Evolutionary conservation across 768 basidiomycete genomes (phyloP).

Genomic region (Termitomyces sp.): DNA sequence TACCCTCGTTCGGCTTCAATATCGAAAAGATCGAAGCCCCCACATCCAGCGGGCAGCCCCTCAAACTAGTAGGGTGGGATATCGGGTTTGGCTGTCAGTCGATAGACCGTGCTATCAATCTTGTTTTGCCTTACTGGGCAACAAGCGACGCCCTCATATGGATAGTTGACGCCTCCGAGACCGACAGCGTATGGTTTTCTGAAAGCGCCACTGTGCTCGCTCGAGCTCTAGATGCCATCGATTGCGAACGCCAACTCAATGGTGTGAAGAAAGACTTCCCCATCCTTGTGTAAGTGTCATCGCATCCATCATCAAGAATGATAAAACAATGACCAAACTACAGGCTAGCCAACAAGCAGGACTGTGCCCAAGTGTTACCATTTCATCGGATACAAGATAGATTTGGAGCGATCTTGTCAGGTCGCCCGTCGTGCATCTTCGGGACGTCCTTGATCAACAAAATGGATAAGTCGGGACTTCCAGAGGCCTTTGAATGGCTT

Average conservation of each 20-base stretch:
- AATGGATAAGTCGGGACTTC: conserved; percentile 22
- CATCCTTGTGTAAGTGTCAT: conserved; percentile 21
- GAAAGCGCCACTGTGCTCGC: conserved; percentile 48
- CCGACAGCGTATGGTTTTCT: conserved; percentile 24
- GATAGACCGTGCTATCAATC: conserved; percentile 31
- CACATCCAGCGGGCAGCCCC: conserved; percentile 23
- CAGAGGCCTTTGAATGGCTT: conserved; percentile 37
- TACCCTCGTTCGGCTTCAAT: conserved; percentile 46
- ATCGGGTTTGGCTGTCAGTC: conserved; percentile 48
- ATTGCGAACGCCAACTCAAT: conserved; percentile 1
- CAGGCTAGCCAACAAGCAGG: conserved; percentile 58
- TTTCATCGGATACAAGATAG: conserved; percentile 37
- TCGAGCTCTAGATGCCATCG: conserved; percentile 25
- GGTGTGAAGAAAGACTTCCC: conserved; percentile 5
- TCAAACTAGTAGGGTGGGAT: conserved; percentile 56
- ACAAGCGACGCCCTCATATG: conserved; percentile 54
- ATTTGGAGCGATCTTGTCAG: conserved; percentile 24
- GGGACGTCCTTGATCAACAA: conserved; percentile 16
- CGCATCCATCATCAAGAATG: conserved; percentile 24
- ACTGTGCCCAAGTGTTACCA: conserved; percentile 44
- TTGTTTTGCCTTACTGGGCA: conserved; percentile 18
- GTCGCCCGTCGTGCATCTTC: conserved; percentile 23
- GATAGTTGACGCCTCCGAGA: conserved; percentile 55
- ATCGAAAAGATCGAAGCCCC: conserved; percentile 44
- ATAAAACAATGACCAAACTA: not conserved